Percentiles rank a stretch among this genome's conserved stretches.
These are phyloP conservation scores for Acacia crassicarpa DNA, from an alignment of 306 rosid species.

Conservation along the genomic window DNA sequence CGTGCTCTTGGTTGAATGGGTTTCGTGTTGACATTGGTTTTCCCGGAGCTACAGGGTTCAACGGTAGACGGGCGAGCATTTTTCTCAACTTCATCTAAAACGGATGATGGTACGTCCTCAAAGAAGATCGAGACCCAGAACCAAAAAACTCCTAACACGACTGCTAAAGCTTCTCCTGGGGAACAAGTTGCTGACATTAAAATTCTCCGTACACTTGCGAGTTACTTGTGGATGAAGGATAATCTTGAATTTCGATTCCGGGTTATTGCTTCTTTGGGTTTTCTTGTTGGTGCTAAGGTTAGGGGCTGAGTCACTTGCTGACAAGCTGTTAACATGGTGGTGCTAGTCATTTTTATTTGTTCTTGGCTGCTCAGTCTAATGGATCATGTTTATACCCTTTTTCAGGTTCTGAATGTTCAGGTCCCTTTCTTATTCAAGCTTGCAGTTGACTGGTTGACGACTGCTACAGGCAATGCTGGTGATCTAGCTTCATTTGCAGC, in stretches of 20 bases:
- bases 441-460: conserved; percentile 87
- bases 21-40: neutral
- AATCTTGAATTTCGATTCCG: conserved; percentile 74
- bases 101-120: conserved; percentile 36
- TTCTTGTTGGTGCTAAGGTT: conserved; percentile 95
- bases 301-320: conserved; percentile 6
- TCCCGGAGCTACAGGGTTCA: conserved; percentile 35
- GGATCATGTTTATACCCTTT: neutral
- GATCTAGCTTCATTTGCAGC: conserved; percentile 62
- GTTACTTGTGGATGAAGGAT: conserved; percentile 95
- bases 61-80: conserved; percentile 41
- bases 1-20: neutral
- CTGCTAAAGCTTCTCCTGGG: conserved; percentile 27
- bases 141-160: conserved; percentile 23
- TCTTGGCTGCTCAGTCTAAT: conserved; percentile 19
- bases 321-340: conserved; percentile 21
- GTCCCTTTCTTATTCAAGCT: conserved; percentile 97
- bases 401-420: conserved; percentile 92
- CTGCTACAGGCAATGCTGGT: conserved; percentile 63
- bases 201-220: conserved; percentile 79
- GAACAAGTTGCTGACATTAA: conserved; percentile 43
- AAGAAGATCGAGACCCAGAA: conserved; percentile 22
- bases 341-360: conserved; percentile 17
- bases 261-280: conserved; percentile 76
- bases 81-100: conserved; percentile 43